Conservation (phyloP, 2,329 filamentous ascomycete species). For the Alternaria atra region DNA sequence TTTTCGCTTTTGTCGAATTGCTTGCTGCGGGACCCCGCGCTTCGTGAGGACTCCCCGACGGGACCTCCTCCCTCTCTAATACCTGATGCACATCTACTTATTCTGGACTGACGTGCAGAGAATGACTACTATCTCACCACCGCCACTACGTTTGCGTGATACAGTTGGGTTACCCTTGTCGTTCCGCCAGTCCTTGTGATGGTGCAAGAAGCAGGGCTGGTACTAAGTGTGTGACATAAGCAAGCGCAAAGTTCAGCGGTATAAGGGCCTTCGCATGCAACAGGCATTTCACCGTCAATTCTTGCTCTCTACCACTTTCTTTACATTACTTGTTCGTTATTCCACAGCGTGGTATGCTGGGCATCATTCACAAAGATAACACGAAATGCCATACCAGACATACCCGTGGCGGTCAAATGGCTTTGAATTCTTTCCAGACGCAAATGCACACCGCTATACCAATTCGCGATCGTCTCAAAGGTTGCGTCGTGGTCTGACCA, state of each 20-base stretch:
- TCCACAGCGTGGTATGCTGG: neutral
- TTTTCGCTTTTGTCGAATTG: conserved; percentile 4
- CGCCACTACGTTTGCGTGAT: conserved; percentile 23
- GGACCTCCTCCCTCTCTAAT: neutral
- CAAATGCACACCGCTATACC: conserved; percentile 4
- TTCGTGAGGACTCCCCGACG: conserved; percentile 2
- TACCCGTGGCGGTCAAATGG: conserved; percentile 10
- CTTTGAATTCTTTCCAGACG: conserved; percentile 6
- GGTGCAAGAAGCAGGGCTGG: conserved; percentile 11
- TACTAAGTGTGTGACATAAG: neutral
- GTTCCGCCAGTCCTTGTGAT: neutral
- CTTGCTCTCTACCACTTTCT: neutral
- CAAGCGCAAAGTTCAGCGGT: neutral
- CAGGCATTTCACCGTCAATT: neutral
- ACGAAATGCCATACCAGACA: conserved; percentile 5
- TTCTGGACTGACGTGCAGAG: conserved; percentile 10
- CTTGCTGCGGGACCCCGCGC: conserved; percentile 15
- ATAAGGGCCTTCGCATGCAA: conserved; percentile 4
- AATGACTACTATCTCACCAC: conserved; percentile 10
- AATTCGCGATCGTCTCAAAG: neutral
- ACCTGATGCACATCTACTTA: conserved; percentile 3
- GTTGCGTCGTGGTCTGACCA: conserved; percentile 10
- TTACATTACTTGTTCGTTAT: neutral
- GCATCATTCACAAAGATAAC: neutral
- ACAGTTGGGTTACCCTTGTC: neutral